A percentile compares a stretch with the other conserved stretches of the same genome.
Conservation (phyloP, 2,329 filamentous ascomycete species). For the Fusarium sp. region DNA sequence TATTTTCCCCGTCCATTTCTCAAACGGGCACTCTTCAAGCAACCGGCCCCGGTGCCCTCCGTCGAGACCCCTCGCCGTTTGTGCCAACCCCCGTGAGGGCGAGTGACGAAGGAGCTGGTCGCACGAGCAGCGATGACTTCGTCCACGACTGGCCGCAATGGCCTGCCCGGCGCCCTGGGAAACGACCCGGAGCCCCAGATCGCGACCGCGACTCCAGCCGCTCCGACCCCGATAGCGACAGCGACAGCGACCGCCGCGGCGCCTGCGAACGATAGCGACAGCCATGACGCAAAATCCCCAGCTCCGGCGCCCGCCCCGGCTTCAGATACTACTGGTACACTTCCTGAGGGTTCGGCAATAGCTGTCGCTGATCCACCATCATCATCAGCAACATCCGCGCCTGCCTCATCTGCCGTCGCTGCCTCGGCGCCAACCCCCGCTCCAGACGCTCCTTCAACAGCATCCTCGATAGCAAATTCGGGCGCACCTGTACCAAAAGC, state of each 20-base stretch:
- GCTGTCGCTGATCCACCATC: constrained; percentile 24
- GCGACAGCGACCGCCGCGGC: constrained; percentile 31
- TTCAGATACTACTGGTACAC: constrained; percentile 16
- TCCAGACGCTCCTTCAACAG: constrained; percentile 16
- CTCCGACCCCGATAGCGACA: constrained; percentile 28
- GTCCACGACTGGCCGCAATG: constrained; percentile 64
- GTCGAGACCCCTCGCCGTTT: constrained; percentile 40
- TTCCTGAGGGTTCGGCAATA: constrained; percentile 6
- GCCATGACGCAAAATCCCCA: constrained; percentile 32
- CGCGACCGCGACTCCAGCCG: constrained; percentile 37
- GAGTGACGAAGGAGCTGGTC: constrained; percentile 71
- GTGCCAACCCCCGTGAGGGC: constrained; percentile 45
- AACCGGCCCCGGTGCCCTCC: constrained; percentile 37
- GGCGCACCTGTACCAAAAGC: constrained; percentile 13
- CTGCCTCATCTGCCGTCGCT: constrained; percentile 12
- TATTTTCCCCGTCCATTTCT: constrained; percentile 45
- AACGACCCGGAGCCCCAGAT: constrained; percentile 43
- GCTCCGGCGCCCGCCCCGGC: constrained; percentile 26
- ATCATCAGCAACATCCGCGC: constrained; percentile 31
- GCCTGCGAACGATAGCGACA: constrained; percentile 30
- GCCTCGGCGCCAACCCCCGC: constrained; percentile 17
- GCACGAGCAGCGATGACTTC: constrained; percentile 73
- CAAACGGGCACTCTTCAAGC: constrained; percentile 39
- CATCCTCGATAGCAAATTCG: constrained; percentile 20
- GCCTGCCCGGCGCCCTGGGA: constrained; percentile 43